A percentile compares a stretch with the other conserved stretches of the same genome.
phyloP scores from a whole-genome alignment of 257 asterid species.

The Euphrasia confusa region DNA sequence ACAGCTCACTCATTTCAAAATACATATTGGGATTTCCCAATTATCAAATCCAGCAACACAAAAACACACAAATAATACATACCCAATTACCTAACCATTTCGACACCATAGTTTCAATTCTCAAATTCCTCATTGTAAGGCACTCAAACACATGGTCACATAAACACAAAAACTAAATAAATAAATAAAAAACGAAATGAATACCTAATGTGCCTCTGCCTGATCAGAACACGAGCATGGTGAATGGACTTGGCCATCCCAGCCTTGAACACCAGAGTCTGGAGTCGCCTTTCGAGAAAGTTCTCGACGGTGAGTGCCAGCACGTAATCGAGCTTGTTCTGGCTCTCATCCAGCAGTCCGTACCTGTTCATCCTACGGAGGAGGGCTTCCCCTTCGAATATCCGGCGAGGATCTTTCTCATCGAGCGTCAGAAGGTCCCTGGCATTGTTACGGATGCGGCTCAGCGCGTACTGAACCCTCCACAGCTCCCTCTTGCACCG shows the following conservation, averaged over 20 bases:
- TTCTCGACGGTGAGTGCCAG: conserved; percentile 44
- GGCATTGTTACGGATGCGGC: conserved; percentile 61
- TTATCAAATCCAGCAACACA: no score
- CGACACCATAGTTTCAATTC: background rate
- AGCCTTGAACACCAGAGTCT: conserved; percentile 44
- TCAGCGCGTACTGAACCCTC: conserved; percentile 63
- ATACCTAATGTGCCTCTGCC: conserved; percentile 49
- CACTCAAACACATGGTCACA: background rate
- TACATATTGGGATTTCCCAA: background rate
- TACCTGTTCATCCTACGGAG: conserved; percentile 55
- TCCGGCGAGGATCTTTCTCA: conserved; percentile 65
- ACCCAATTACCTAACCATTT: no score
- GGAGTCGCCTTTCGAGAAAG: conserved; percentile 45
- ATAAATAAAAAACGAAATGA: background rate
- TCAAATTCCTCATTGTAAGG: background rate
- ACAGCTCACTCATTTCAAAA: background rate
- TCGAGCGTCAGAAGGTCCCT: conserved; percentile 55
- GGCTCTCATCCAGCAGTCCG: conserved; percentile 37
- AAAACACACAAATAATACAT: no score
- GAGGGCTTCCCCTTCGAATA: conserved; percentile 72
- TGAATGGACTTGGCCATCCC: conserved; percentile 47
- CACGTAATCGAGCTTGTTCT: conserved; percentile 46
- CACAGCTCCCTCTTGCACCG: conserved; percentile 67
- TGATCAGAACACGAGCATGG: conserved; percentile 46
- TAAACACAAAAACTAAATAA: background rate